Percentiles rank a stretch among this genome's conserved stretches.
Conservation (phyloP, 192 early-diverging fungal species). For the Allomyces javanicus region DNA sequence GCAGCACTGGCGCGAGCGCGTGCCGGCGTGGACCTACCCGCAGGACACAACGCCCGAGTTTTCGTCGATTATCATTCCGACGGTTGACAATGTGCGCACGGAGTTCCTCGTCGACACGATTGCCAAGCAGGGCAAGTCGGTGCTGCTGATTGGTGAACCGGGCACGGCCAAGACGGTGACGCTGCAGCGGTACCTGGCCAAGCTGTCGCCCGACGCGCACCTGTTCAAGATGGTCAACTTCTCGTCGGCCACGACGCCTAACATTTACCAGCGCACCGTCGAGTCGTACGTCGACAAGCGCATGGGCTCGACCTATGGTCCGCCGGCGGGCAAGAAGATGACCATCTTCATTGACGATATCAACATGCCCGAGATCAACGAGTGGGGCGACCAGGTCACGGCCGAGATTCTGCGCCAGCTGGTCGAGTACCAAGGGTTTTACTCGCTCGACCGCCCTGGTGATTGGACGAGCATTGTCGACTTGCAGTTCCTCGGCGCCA, state of each 20-base stretch:
- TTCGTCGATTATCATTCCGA: conserved; percentile 86
- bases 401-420: conserved; percentile 88
- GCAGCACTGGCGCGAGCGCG: conserved; percentile 68
- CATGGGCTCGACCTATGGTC: conserved; percentile 73
- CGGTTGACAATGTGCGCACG: conserved; percentile 89
- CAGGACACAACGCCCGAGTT: conserved; percentile 70
- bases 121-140: conserved; percentile 81
- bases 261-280: conserved; percentile 81
- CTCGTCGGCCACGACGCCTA: conserved; percentile 90
- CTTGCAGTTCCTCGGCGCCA: conserved; percentile 97
- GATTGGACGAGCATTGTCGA: conserved; percentile 84
- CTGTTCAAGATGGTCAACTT: conserved; percentile 92
- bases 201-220: conserved; percentile 77
- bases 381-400: conserved; percentile 96
- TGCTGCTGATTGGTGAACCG: conserved; percentile 93
- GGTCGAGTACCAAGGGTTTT: conserved; percentile 84
- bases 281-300: conserved; percentile 97
- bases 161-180: conserved; percentile 99
- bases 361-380: conserved; percentile 86
- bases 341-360: conserved; percentile 99
- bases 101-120: conserved; percentile 89
- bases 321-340: conserved; percentile 70
- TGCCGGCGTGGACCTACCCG: conserved; percentile 85
- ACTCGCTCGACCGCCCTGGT: conserved; percentile 77
- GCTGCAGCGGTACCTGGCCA: conserved; percentile 78